Base-by-base conservation (phyloP, 768 basidiomycete genomes). In the Lentinula lateritia region DNA sequence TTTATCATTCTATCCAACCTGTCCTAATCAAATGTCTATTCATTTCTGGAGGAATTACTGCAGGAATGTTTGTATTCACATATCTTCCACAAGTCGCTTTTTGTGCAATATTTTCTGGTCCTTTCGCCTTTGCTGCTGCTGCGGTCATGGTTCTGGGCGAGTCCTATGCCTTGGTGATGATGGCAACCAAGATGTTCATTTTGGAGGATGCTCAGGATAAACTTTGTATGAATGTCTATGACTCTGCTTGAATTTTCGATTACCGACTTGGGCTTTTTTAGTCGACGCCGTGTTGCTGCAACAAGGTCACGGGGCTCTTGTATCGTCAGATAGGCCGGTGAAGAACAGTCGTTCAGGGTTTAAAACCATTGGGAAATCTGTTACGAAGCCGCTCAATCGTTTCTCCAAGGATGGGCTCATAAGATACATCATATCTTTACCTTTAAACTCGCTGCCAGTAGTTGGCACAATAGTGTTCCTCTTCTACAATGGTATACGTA, bases 11-110 rank as follows among this genome's bases (percentile, higher is more conserved):
- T 18, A 64, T 77, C n/a, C 66, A 71, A 15, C 75, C 77, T 9
- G 70, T 78, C 6, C 64, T 80, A 54, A 52, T 74, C 57, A 81
- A 79, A 65, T 75, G 75, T 15, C 66, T 79, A 15, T 5, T 70
- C 32, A 65, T 74, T 34, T 79, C 80, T 5, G 64, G 74, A 41
- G 71, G 69, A 4, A 74, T 81, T 52, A 80, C 81, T 42, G 62
- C 62, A 23, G 73, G 69, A n/a, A 66, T 87, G 65, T 84, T 86
- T 66, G 70, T 79, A 65, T 80, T 85, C 72, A 82, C 82, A 18
- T 90, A 86, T 73, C 66, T 88, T 8, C 89, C 89, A 2, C 87
- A 88, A 67, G 82, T 85, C 39, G 85, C 84, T 45, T 69, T 89
- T 52, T 82, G 87, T 42, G 80, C 85, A 2, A 64, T 88, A 58